Conservation (phyloP, 805 yeast genomes). For the Teunomyces kruisii region DNA sequence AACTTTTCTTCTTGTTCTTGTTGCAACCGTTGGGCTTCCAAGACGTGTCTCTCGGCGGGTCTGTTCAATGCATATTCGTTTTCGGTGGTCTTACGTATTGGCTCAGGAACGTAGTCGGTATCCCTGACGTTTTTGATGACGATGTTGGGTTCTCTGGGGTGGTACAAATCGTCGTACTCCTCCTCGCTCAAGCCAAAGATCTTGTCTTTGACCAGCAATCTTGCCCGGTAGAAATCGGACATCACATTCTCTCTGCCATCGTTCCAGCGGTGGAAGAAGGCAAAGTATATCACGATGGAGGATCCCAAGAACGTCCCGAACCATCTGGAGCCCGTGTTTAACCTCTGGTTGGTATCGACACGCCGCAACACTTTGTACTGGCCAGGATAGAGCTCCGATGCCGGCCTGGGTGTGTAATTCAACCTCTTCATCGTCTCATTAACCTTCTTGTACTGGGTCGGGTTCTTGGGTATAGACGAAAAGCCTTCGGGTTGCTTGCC, state of each 20-base stretch:
- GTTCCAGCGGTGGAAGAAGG: constrained; percentile 81
- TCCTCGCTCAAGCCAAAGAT: constrained; percentile 56
- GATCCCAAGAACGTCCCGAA: constrained; percentile 52
- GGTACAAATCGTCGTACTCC: constrained; percentile 63
- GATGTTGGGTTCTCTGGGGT: constrained; percentile 40
- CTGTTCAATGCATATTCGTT: constrained; percentile 55
- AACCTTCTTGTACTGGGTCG: constrained; percentile 65
- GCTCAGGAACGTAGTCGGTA: constrained; percentile 42
- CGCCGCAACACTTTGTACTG: constrained; percentile 69
- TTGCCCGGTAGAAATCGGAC: constrained; percentile 62
- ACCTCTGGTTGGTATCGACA: constrained; percentile 50
- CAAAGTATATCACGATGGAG: constrained; percentile 53
- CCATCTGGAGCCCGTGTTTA: constrained; percentile 60
- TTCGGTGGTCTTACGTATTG: constrained; percentile 44
- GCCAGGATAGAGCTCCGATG: constrained; percentile 72
- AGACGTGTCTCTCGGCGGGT: constrained; percentile 68
- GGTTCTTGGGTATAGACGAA: constrained; percentile 60
- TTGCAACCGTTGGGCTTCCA: constrained; percentile 69
- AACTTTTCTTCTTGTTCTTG: constrained; percentile 64
- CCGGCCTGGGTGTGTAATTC: constrained; percentile 77
- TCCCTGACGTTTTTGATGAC: constrained; percentile 45
- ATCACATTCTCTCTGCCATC: constrained; percentile 78
- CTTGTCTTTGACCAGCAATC: constrained; percentile 55
- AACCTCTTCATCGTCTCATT: constrained; percentile 72
- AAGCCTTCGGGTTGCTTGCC: constrained; percentile 56